phyloP scores from a whole-genome alignment of 2,329 filamentous ascomycete species.

The Pseudopithomyces chartarum region DNA sequence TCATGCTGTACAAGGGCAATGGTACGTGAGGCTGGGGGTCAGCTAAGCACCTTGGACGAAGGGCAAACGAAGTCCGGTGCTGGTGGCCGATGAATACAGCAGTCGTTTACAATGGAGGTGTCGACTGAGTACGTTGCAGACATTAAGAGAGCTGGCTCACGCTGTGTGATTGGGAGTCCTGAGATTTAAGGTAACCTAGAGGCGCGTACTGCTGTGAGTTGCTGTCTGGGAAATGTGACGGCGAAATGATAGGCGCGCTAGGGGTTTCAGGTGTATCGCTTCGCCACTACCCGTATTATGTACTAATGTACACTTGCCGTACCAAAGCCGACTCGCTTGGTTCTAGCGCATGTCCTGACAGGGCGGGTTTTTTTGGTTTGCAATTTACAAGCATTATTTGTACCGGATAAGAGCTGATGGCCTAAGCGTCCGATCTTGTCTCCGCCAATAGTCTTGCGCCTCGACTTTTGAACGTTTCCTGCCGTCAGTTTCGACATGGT shows the following conservation, averaged over 20 bases:
- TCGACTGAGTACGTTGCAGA: not conserved
- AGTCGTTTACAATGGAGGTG: not conserved
- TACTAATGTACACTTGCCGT: not conserved
- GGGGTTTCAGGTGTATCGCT: not conserved
- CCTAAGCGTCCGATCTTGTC: not conserved
- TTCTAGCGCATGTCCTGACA: not conserved
- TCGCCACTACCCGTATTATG: not conserved
- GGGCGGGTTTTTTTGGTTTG: not conserved
- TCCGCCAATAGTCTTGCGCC: not conserved
- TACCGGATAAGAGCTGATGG: not conserved
- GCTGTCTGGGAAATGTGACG: not conserved
- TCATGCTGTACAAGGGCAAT: not conserved
- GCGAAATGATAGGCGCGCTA: not conserved
- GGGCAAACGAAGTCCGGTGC: constrained; percentile 1
- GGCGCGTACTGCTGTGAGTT: not conserved
- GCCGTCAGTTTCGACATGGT: constrained; percentile 2
- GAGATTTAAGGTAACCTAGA: not conserved
- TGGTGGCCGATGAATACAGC: not conserved
- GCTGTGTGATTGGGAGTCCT: not conserved
- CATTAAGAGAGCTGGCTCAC: not conserved
- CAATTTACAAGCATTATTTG: constrained; percentile 1
- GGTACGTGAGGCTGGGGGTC: not conserved
- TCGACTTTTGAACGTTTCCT: not conserved
- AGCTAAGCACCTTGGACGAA: not conserved
- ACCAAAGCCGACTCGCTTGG: not conserved